phyloP scores from a whole-genome alignment of 2,329 filamentous ascomycete genomes.

The Colletotrichum nymphaeae region DNA sequence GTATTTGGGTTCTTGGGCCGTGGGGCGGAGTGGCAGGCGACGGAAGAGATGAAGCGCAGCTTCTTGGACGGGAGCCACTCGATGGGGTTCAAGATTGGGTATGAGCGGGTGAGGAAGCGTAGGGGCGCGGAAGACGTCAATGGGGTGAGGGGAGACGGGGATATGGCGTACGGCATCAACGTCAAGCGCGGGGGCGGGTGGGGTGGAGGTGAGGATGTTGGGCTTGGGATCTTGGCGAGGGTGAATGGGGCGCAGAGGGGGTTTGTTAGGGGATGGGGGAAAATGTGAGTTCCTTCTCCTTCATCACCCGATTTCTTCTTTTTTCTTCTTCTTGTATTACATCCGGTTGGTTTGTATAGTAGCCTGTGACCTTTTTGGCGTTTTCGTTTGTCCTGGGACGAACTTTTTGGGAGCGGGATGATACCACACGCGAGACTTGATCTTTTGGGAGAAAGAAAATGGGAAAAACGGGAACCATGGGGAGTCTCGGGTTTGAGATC shows the following conservation, averaged over 20 bases:
- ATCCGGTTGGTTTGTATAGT: background rate
- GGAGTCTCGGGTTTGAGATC: background rate
- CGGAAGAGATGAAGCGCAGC: constrained; percentile 33
- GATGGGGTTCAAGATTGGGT: constrained; percentile 42
- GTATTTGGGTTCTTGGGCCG: constrained; percentile 43
- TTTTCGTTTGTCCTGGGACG: background rate
- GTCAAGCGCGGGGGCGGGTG: constrained; percentile 33
- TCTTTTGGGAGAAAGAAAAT: background rate
- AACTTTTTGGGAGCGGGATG: constrained; percentile 17
- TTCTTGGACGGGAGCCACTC: constrained; percentile 41
- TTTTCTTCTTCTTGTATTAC: background rate
- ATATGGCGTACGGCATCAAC: constrained; percentile 34
- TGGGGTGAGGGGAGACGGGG: background rate
- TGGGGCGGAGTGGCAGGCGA: constrained; percentile 42
- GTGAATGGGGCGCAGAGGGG: constrained; percentile 33
- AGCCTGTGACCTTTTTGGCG: constrained; percentile 9
- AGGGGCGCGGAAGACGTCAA: constrained; percentile 19
- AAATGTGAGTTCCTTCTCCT: background rate
- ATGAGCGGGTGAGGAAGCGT: constrained; percentile 36
- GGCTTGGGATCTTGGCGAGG: constrained; percentile 34
- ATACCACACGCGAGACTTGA: constrained; percentile 18
- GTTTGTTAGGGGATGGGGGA: constrained; percentile 27
- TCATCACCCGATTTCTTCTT: background rate
- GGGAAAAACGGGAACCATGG: constrained; percentile 3
- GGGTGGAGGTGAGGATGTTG: constrained; percentile 36